phyloP scores from a whole-genome alignment of 768 basidiomycete species.

The Kwoniella sp. region DNA sequence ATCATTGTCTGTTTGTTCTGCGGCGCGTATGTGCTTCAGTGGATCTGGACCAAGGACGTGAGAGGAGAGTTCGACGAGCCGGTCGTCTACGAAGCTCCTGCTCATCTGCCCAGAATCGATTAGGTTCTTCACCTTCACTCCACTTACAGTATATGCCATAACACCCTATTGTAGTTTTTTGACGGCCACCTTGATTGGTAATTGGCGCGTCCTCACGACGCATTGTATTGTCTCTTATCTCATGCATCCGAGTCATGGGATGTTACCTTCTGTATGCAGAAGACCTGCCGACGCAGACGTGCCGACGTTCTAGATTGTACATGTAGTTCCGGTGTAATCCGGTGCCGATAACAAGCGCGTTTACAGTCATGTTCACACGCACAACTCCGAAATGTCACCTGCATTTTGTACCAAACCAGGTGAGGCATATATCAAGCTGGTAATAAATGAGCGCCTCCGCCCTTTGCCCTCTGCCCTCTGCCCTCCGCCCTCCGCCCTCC shows the following conservation, averaged over 20 bases:
- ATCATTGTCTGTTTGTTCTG: constrained; percentile 19
- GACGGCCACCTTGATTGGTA: not conserved
- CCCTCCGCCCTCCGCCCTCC: too few species aligned
- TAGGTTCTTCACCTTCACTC: too few species aligned
- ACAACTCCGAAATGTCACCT: not conserved
- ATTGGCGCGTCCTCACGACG: not conserved
- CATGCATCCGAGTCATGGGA: too few species aligned
- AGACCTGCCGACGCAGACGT: too few species aligned
- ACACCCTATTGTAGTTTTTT: too few species aligned
- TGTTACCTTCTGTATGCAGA: too few species aligned
- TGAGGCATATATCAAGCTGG: not conserved
- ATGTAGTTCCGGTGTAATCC: not conserved
- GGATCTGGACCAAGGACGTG: constrained; percentile 22
- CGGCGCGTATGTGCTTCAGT: constrained; percentile 22
- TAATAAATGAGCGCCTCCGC: too few species aligned
- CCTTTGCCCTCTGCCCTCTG: too few species aligned
- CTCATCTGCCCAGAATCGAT: not conserved
- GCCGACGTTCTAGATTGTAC: too few species aligned
- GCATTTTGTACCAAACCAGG: not conserved
- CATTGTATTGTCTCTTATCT: too few species aligned
- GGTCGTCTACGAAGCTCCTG: not conserved
- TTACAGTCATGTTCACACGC: too few species aligned
- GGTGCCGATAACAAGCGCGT: not conserved
- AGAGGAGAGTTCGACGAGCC: constrained; percentile 14
- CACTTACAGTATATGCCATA: too few species aligned